phyloP scores from a whole-genome alignment of 495 filamentous ascomycete genomes.

The Baudoinia panamericana region DNA sequence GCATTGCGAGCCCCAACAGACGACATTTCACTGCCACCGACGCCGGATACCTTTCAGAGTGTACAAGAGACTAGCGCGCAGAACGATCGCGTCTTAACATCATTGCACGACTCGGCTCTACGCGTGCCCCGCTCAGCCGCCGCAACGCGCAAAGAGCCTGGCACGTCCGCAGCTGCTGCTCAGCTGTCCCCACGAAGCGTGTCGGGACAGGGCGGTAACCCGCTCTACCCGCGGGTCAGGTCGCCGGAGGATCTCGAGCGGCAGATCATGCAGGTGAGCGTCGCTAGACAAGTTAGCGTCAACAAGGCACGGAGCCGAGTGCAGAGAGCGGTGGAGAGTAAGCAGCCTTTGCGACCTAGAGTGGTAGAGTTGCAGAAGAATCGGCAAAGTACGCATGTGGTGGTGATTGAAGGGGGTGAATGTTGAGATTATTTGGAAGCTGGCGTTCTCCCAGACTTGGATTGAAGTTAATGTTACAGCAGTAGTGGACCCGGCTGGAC shows the following conservation, averaged over 20 bases:
- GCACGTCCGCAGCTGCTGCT: slow-evolving; percentile 14
- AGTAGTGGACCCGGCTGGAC: no score
- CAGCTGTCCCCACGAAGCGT: no score
- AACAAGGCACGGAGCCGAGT: slow-evolving; percentile 8
- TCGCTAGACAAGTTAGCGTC: slow-evolving; percentile 15
- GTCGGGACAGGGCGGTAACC: not conserved
- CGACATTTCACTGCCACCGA: slow-evolving; percentile 12
- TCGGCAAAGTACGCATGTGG: slow-evolving; percentile 15
- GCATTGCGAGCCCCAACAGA: not conserved
- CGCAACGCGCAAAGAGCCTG: not conserved
- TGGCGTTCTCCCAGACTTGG: no score
- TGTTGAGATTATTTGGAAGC: no score
- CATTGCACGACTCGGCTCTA: not conserved
- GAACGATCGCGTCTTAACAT: not conserved
- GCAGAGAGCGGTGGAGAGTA: slow-evolving; percentile 11
- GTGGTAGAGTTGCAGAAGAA: slow-evolving; percentile 15
- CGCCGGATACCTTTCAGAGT: slow-evolving; percentile 3
- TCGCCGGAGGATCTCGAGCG: slow-evolving; percentile 12
- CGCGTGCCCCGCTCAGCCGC: not conserved
- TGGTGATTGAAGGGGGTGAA: slow-evolving; percentile 11
- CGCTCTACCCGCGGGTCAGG: slow-evolving; percentile 4
- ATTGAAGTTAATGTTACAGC: no score
- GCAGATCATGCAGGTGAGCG: slow-evolving; percentile 17
- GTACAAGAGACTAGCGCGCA: not conserved
- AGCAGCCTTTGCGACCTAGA: slow-evolving; percentile 13